These are phyloP conservation scores for Keithomyces neogunnii DNA, from an alignment of 2,329 filamentous ascomycete genomes.

Conservation along the genomic window DNA sequence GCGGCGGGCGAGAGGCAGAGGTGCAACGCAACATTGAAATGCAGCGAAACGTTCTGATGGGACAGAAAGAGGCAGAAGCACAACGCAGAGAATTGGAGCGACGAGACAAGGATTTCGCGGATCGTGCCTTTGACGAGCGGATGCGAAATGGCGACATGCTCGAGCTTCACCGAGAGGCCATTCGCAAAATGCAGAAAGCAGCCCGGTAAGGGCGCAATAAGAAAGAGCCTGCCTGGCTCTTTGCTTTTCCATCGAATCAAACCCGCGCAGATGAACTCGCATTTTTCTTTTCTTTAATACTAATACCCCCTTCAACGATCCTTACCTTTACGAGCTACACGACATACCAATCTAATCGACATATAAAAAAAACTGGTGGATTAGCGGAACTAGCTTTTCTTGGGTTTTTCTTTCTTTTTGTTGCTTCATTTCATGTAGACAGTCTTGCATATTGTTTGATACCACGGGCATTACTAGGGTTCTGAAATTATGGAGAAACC, in stretches of 20 bases:
- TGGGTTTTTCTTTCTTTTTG: neutral
- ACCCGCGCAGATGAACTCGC: neutral
- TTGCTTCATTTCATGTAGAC: neutral
- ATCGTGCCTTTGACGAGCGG: conserved; percentile 59
- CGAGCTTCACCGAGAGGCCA: conserved; percentile 67
- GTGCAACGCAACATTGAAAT: conserved; percentile 42
- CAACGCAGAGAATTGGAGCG: conserved; percentile 50
- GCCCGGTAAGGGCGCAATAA: neutral
- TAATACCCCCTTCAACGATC: neutral
- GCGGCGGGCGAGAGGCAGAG: conserved; percentile 28
- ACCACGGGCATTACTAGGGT: neutral
- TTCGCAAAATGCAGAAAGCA: conserved; percentile 65
- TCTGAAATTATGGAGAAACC: neutral
- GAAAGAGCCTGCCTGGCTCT: neutral
- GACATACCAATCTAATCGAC: too few species aligned
- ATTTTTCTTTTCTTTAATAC: too few species aligned
- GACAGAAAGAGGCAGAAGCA: conserved; percentile 55
- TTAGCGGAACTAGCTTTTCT: neutral
- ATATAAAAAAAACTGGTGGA: neutral
- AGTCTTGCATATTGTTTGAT: neutral
- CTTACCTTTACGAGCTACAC: neutral
- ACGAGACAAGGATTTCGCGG: conserved; percentile 47
- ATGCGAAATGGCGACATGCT: conserved; percentile 71
- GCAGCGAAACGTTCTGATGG: conserved; percentile 47
- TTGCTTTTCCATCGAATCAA: neutral